Percentiles rank a stretch among this genome's conserved stretches.
These are phyloP conservation scores for Kandelia obovata DNA, from an alignment of 345 rosid species.

Conservation along the genomic window DNA sequence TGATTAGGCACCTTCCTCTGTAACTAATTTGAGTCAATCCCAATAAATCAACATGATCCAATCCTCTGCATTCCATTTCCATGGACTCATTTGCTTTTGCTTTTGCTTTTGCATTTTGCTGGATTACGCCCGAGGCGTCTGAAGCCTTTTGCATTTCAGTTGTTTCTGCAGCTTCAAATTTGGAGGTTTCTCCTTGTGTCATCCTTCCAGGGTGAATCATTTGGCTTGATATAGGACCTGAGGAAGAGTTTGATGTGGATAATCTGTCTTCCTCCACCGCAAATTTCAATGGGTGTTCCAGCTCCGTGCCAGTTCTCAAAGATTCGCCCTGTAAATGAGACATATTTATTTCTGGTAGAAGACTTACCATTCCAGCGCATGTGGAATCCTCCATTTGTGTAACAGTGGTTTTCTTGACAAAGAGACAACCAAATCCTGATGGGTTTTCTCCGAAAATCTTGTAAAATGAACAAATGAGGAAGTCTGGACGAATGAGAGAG, in stretches of 20 bases:
- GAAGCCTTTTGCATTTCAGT: constrained; percentile 21
- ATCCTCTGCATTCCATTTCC: constrained; percentile 50
- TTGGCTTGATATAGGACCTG: constrained; percentile 38
- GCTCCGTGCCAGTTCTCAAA: constrained; percentile 33
- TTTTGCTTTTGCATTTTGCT: constrained; percentile 6
- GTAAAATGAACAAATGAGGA: constrained; percentile 84
- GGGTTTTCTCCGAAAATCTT: constrained; percentile 91
- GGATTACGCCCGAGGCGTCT: constrained; percentile 14
- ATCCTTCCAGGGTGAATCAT: constrained; percentile 15
- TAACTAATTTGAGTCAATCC: constrained; percentile 56
- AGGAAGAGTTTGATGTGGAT: constrained; percentile 40
- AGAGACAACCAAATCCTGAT: constrained; percentile 90
- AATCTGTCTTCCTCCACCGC: constrained; percentile 23
- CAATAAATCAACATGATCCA: constrained; percentile 75
- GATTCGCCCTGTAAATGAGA: constrained; percentile 33
- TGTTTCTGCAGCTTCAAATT: constrained; percentile 24
- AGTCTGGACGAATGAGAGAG: constrained; percentile 77
- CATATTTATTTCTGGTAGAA: constrained; percentile 48
- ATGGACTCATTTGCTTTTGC: constrained; percentile 2
- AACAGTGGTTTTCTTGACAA: constrained; percentile 72
- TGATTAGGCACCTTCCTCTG: constrained; percentile 79
- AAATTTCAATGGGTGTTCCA: constrained; percentile 16
- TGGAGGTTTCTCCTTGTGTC: constrained; percentile 28
- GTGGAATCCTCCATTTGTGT: constrained; percentile 49
- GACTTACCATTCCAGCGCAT: constrained; percentile 65